These are phyloP conservation scores for Aeminium ludgeri DNA, from an alignment of 495 filamentous ascomycete species.

Conservation along the genomic window DNA sequence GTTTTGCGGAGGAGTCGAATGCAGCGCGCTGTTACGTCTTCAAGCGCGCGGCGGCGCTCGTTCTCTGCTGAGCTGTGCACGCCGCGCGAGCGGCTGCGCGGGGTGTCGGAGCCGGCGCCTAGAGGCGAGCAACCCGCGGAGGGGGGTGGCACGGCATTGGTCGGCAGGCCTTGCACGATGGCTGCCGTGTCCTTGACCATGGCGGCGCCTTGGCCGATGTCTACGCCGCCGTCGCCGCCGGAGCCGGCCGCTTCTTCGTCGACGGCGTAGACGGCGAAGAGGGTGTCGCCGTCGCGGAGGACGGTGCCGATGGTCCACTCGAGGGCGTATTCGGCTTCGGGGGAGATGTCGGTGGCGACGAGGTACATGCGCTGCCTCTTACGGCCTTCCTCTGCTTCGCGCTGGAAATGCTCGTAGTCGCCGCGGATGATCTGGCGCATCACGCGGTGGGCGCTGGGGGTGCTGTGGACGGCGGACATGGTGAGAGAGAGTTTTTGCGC, in stretches of 20 bases:
- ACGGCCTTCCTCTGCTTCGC: slow-evolving; percentile 54
- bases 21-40: slow-evolving; percentile 61
- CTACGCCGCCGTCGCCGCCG: slow-evolving; percentile 27
- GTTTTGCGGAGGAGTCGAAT: slow-evolving; percentile 77
- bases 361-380: slow-evolving; percentile 72
- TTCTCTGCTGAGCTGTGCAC: slow-evolving; percentile 36
- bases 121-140: slow-evolving; percentile 15
- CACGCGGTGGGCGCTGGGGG: slow-evolving; percentile 56
- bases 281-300: slow-evolving; percentile 84
- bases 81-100: slow-evolving; percentile 3
- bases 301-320: slow-evolving; percentile 97
- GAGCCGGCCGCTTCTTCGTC: slow-evolving; percentile 60
- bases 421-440: slow-evolving; percentile 81
- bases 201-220: slow-evolving; percentile 41
- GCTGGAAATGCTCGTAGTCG: slow-evolving; percentile 54
- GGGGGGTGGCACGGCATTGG: slow-evolving; percentile 4
- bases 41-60: slow-evolving; percentile 58
- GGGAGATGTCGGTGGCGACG: slow-evolving; percentile 80
- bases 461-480: slow-evolving; percentile 59
- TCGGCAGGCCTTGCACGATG: slow-evolving; percentile 19
- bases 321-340: slow-evolving; percentile 82
- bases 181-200: slow-evolving; percentile 56
- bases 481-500: slow-evolving; percentile 71
- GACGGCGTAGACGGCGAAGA: slow-evolving; percentile 78
- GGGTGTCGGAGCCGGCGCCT: neutral